A percentile compares a stretch with the other conserved stretches of the same genome.
Conservation (phyloP, 352 stramenopile species). For the Thalassiosira mediterranea region DNA sequence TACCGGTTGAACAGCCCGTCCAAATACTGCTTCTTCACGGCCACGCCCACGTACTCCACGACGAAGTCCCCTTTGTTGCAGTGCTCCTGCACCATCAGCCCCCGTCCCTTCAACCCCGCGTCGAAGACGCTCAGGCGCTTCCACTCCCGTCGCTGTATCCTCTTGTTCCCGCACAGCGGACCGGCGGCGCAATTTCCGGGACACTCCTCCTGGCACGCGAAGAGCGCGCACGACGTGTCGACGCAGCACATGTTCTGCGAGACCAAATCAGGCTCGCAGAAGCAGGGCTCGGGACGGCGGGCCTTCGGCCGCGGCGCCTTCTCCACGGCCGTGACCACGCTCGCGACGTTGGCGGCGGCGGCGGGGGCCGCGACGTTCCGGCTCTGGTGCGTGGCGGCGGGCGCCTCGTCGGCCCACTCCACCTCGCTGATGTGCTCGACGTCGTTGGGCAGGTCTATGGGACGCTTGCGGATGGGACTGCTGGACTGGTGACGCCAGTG, state of each 20-base stretch:
- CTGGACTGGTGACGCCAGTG: constrained; percentile 47
- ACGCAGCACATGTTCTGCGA: constrained; percentile 36
- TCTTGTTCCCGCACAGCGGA: constrained; percentile 74
- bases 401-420: constrained; percentile 57
- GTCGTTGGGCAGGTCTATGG: constrained; percentile 44
- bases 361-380: constrained; percentile 21
- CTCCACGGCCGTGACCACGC: constrained; percentile 24
- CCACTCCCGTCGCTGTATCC: constrained; percentile 70
- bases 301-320: constrained; percentile 30
- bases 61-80: constrained; percentile 70
- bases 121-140: constrained; percentile 76
- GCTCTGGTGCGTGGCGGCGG: constrained; percentile 16
- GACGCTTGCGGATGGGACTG: constrained; percentile 29
- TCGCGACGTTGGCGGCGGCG: background rate
- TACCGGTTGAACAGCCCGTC: constrained; percentile 74
- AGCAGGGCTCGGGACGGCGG: constrained; percentile 47
- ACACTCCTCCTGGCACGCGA: constrained; percentile 82
- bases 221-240: constrained; percentile 66
- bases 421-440: constrained; percentile 67
- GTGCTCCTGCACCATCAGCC: constrained; percentile 61
- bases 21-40: constrained; percentile 65
- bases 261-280: constrained; percentile 50
- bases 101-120: constrained; percentile 74
- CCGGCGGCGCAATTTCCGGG: constrained; percentile 58
- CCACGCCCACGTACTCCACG: constrained; percentile 80